phyloP scores from a whole-genome alignment of 2,329 filamentous ascomycete species.

The Paecilomyces sp. region DNA sequence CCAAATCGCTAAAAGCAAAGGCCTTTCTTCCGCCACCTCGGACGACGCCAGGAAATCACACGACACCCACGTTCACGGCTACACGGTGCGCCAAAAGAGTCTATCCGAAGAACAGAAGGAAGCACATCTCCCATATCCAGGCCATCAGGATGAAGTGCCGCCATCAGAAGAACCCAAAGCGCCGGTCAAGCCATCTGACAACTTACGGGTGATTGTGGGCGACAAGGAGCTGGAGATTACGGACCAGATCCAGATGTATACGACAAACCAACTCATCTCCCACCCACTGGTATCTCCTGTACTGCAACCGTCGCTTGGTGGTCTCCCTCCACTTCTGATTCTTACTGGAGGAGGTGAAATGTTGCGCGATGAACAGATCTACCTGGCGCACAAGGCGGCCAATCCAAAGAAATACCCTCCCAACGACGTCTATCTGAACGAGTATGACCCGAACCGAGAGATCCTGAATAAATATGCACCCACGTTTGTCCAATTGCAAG shows the following conservation, averaged over 20 bases:
- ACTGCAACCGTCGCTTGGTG: slow-evolving; percentile 80
- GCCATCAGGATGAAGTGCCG: neutral
- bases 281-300: slow-evolving; percentile 88
- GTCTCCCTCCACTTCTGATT: slow-evolving; percentile 79
- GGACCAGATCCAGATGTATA: slow-evolving; percentile 86
- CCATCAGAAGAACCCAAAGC: neutral
- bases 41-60: slow-evolving; percentile 17
- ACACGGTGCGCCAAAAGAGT: slow-evolving; percentile 16
- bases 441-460: slow-evolving; percentile 49
- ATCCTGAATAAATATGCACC: slow-evolving; percentile 62
- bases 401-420: slow-evolving; percentile 72
- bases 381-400: slow-evolving; percentile 88
- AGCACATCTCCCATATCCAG: neutral
- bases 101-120: slow-evolving; percentile 15
- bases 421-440: slow-evolving; percentile 54
- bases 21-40: neutral
- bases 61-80: slow-evolving; percentile 24
- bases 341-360: slow-evolving; percentile 84
- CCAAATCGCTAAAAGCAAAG: slow-evolving; percentile 19
- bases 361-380: slow-evolving; percentile 89
- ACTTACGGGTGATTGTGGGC: slow-evolving; percentile 62
- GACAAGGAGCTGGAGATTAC: slow-evolving; percentile 66
- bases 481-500: slow-evolving; percentile 87
- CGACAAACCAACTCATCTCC: slow-evolving; percentile 74
- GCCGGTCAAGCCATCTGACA: slow-evolving; percentile 13